Conservation (phyloP, 176 grass and related monocot species). For the Rhynchospora tenuis region DNA sequence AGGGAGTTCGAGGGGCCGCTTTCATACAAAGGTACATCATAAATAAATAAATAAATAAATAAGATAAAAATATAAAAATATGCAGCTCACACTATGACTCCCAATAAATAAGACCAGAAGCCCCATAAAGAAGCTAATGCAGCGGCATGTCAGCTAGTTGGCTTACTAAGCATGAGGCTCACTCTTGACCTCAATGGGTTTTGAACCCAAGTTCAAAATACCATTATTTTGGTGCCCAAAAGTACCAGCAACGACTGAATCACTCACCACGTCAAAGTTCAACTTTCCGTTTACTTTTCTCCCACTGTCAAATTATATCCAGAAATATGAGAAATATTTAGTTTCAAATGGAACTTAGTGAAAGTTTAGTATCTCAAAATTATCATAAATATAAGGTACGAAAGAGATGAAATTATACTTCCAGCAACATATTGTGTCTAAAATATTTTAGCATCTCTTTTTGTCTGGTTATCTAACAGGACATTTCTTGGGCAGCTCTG, state of each 20-base stretch:
- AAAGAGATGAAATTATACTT: neutral
- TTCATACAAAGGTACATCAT: slow-evolving; percentile 16
- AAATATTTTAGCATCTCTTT: neutral
- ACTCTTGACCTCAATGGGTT: slow-evolving; percentile 38
- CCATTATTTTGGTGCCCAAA: slow-evolving; percentile 40
- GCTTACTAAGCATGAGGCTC: slow-evolving; percentile 49
- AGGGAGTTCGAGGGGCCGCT: slow-evolving; percentile 40
- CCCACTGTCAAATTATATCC: slow-evolving; percentile 35
- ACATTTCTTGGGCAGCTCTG: neutral
- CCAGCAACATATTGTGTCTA: neutral
- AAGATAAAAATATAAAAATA: slow-evolving; percentile 15
- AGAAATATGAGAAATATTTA: neutral
- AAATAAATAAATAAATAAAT: neutral
- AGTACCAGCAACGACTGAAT: slow-evolving; percentile 64
- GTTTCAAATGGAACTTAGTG: neutral
- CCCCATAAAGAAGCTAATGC: neutral
- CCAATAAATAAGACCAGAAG: slow-evolving; percentile 29
- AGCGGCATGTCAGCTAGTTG: neutral
- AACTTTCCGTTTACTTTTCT: slow-evolving; percentile 57
- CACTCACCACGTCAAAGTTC: slow-evolving; percentile 84
- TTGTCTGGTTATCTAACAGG: neutral
- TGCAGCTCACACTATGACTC: slow-evolving; percentile 42
- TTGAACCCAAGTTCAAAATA: slow-evolving; percentile 3
- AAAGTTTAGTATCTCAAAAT: neutral
- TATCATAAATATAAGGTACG: neutral